Percentiles rank a stretch among this genome's conserved stretches.
Evolutionary conservation across 1,284 basidiomycete genomes (phyloP).

Genomic region (Leccinum insolens): DNA sequence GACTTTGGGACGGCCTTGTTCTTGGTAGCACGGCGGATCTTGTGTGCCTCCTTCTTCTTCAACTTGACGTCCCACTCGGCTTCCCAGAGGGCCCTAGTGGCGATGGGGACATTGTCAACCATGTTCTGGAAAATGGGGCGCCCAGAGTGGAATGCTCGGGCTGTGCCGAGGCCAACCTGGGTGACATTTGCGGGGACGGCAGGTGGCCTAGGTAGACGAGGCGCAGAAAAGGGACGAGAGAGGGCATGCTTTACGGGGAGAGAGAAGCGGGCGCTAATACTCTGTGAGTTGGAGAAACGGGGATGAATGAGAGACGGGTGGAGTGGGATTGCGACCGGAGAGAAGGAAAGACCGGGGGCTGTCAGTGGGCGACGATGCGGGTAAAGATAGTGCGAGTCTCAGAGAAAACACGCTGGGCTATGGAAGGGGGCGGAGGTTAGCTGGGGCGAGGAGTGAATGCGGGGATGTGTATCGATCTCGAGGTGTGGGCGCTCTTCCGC

Average conservation of each 20-base stretch:
- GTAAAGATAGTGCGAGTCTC: slow-evolving; percentile 23
- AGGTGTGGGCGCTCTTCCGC: no score
- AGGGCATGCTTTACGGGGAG: slow-evolving; percentile 55
- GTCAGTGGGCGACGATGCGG: no score
- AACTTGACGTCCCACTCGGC: slow-evolving; percentile 65
- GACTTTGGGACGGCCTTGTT: slow-evolving; percentile 22
- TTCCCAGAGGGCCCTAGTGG: slow-evolving; percentile 68
- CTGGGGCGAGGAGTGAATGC: slow-evolving; percentile 14
- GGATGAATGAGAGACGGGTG: slow-evolving; percentile 41
- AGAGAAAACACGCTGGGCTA: slow-evolving; percentile 52
- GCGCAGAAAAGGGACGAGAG: slow-evolving; percentile 41
- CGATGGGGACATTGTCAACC: slow-evolving; percentile 73
- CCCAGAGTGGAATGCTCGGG: slow-evolving; percentile 69
- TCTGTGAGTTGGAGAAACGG: slow-evolving; percentile 33
- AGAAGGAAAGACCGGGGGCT: slow-evolving; percentile 52
- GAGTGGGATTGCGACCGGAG: slow-evolving; percentile 36
- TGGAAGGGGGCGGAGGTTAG: slow-evolving; percentile 28
- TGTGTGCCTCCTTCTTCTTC: slow-evolving; percentile 46
- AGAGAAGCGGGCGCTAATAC: slow-evolving; percentile 49
- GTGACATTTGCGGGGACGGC: slow-evolving; percentile 49
- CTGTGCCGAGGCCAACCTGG: slow-evolving; percentile 72
- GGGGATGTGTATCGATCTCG: slow-evolving; percentile 15
- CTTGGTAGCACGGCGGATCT: slow-evolving; percentile 36
- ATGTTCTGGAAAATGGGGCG: slow-evolving; percentile 77
- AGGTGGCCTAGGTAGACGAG: slow-evolving; percentile 60